Base-by-base conservation (phyloP, 108 stramenopile species). In the Discostella pseudostelligera region DNA sequence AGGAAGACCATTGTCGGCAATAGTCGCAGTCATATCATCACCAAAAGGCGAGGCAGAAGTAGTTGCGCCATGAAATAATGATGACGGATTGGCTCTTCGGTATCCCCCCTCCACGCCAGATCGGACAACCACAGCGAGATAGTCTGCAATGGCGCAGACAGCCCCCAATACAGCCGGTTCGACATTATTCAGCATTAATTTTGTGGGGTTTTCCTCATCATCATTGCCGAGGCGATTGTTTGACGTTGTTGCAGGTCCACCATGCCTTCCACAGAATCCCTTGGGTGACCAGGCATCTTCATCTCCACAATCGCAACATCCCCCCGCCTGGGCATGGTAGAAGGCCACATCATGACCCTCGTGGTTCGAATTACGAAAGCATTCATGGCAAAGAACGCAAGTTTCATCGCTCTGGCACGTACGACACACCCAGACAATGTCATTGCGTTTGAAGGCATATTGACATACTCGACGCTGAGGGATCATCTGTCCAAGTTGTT, bases 251-350 rank as follows among this genome's bases (percentile, higher is more conserved):
- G 32, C 26, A 0, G 43, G 59, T n/a, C 61, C 61, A 12, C 83
- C 82, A 56, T 86, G 85, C 21, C 54, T 62, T 36, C 44, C 8
- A 59, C 90, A 75, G 26, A 92, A 78, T 61, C 97, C 97, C 9
- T 62, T 59, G 8, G 88, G 88, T 57, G 92, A 92, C 98, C 98
- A 99, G 0, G 98, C 98, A 76, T 96, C 96, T 0, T 84, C 84
- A 83, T 98, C 97, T 8, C 98, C 98, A 64, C 98, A 99, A 78
- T 99, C 97, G 56, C 98, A 99, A 77, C 98, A 99, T 14, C 97
- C 98, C 0, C 95, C 98, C 19, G 96, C 94, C 78, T 91, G 93
- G 24, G 95, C 90, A 59, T 94, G 94, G 65, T 96, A 95, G 68
- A 97, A 97, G 32, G 90, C 87, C 20, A 97, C 95, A 79, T 99